Conservation (phyloP, 345 rosid genomes). For the Hibiscus syriacus region DNA sequence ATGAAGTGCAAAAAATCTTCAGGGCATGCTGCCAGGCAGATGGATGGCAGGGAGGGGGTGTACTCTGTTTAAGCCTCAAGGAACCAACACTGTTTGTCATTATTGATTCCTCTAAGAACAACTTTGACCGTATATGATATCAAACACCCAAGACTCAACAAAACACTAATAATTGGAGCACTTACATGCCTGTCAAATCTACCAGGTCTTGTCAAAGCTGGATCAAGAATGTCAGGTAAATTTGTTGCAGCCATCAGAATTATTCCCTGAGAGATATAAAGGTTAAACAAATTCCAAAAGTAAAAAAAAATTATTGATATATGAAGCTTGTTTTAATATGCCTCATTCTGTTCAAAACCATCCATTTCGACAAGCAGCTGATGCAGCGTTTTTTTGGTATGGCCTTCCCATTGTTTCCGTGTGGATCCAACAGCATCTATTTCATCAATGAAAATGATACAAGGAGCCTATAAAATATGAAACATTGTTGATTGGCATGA, state of each 20-base stretch:
- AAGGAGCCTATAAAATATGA: conserved; percentile 49
- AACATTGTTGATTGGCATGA: background rate
- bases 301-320: background rate
- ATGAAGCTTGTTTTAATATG: conserved; percentile 17
- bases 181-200: conserved; percentile 50
- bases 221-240: conserved; percentile 98
- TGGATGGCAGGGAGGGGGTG: too few relatives aligned
- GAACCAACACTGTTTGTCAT: background rate
- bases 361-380: conserved; percentile 98
- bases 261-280: conserved; percentile 57
- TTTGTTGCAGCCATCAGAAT: conserved; percentile 99
- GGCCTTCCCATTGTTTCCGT: conserved; percentile 98
- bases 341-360: conserved; percentile 99
- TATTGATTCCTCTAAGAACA: background rate
- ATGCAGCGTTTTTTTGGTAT: conserved; percentile 97
- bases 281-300: conserved; percentile 11
- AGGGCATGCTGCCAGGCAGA: too few relatives aligned
- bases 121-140: background rate
- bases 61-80: too few relatives aligned
- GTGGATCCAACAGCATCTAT: conserved; percentile 98
- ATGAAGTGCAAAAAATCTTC: background rate
- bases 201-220: conserved; percentile 99
- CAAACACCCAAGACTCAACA: background rate
- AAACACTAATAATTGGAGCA: conserved; percentile 2
- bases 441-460: conserved; percentile 97